phyloP scores from a whole-genome alignment of 345 rosid species.

The Rhizophora mangle region DNA sequence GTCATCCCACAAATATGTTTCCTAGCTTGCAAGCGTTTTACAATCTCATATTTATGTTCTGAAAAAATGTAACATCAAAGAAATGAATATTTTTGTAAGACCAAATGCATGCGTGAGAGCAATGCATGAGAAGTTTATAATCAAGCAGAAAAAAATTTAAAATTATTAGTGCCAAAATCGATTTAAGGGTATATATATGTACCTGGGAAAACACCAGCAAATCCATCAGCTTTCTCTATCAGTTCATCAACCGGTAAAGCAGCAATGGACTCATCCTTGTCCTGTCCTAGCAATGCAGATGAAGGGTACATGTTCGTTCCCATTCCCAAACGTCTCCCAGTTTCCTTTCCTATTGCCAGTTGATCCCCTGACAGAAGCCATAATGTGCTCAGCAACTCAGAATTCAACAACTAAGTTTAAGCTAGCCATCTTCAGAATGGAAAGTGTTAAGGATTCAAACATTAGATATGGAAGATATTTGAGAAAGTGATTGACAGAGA shows the following conservation, averaged over 20 bases:
- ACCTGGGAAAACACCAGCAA: conserved; percentile 99
- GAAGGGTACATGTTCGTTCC: conserved; percentile 99
- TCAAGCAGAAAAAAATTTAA: not conserved
- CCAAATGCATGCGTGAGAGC: not conserved
- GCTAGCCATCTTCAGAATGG: not conserved
- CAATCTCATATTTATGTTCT: conserved; percentile 99
- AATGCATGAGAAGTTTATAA: not conserved
- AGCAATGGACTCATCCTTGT: conserved; percentile 89
- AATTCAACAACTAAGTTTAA: not conserved
- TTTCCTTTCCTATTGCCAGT: conserved; percentile 96
- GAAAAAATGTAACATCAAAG: conserved; percentile 19
- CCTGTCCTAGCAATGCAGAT: conserved; percentile 88
- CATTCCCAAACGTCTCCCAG: conserved; percentile 97
- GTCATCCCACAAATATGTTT: conserved; percentile 99
- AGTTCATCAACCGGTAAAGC: conserved; percentile 93
- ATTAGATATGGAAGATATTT: not conserved
- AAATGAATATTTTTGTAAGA: conserved; percentile 3
- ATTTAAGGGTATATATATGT: conserved; percentile 10
- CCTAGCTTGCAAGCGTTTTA: conserved; percentile 91
- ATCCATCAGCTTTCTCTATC: conserved; percentile 99
- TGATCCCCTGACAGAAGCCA: conserved; percentile 69
- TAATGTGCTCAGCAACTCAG: conserved; percentile 20
- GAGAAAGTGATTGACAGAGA: not conserved
- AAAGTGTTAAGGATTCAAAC: not conserved
- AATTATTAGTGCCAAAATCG: not conserved